Percentiles rank a stretch among this genome's conserved stretches.
These are phyloP conservation scores for Capronia coronata DNA, from an alignment of 2,329 filamentous ascomycete species.

Conservation along the genomic window DNA sequence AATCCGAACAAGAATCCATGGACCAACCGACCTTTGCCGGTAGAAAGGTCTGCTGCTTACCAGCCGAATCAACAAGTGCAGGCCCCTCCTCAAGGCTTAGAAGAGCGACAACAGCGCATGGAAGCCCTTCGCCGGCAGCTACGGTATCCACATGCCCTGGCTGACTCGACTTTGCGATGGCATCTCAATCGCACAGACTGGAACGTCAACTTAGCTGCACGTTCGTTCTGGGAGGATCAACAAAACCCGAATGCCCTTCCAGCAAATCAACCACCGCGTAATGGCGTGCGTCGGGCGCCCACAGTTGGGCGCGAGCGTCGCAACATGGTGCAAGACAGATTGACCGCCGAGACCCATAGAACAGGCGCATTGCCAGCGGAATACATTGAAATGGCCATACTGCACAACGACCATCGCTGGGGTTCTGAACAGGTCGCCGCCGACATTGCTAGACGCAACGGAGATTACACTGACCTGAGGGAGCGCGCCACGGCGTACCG, in stretches of 20 bases:
- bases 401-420: constrained; percentile 2
- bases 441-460: background rate
- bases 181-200: constrained; percentile 5
- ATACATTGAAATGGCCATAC: constrained; percentile 4
- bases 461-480: background rate
- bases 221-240: constrained; percentile 3
- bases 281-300: background rate
- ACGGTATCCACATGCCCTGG: constrained; percentile 5
- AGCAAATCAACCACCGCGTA: background rate
- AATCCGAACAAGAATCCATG: background rate
- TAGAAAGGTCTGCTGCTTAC: background rate
- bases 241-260: background rate
- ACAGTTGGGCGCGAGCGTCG: background rate
- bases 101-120: constrained; percentile 2
- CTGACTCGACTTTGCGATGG: background rate
- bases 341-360: background rate
- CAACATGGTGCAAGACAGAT: background rate
- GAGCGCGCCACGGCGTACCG: background rate
- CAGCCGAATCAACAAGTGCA: background rate
- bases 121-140: constrained; percentile 12
- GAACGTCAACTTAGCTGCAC: constrained; percentile 16
- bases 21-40: background rate
- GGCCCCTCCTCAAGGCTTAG: background rate
- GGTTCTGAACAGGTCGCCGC: background rate
- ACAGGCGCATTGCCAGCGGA: background rate